Evolutionary conservation across 306 rosid genomes (phyloP).

Genomic region (Betula pendula): DNA sequence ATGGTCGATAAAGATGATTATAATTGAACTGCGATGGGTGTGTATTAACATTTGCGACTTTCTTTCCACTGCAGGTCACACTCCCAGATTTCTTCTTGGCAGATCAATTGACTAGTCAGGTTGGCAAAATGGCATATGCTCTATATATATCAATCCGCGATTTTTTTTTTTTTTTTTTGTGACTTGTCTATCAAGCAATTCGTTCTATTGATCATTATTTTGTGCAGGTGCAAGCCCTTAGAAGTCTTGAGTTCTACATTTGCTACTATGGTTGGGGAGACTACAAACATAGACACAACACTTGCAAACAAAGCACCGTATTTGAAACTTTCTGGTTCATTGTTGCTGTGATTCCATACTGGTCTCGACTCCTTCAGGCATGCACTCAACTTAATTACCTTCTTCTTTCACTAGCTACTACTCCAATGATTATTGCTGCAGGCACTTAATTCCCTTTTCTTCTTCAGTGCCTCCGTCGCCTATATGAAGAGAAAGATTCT

Average conservation of each 20-base stretch:
- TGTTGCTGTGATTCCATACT: conserved; percentile 53
- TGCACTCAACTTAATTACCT: not conserved
- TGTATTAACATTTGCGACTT: not conserved
- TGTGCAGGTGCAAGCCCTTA: conserved; percentile 57
- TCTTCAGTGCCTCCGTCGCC: conserved; percentile 57
- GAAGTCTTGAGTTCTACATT: conserved; percentile 66
- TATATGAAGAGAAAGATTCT: conserved; percentile 59
- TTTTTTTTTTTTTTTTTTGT: no score
- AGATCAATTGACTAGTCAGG: conserved; percentile 69
- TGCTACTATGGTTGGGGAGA: conserved; percentile 76
- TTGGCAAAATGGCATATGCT: no score
- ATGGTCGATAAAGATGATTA: not conserved
- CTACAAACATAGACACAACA: conserved; percentile 42
- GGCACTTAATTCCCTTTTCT: not conserved
- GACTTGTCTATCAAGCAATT: no score
- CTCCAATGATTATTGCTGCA: not conserved
- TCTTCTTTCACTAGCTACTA: not conserved
- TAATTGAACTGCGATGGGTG: no score
- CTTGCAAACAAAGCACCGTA: conserved; percentile 30
- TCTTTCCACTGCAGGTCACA: conserved; percentile 47
- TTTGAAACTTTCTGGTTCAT: conserved; percentile 51
- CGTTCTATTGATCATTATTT: no score
- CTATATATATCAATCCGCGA: no score
- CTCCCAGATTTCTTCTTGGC: conserved; percentile 76
- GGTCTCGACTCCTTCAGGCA: conserved; percentile 70